Evolutionary conservation across 768 basidiomycete genomes (phyloP).

Genomic region (Daedaleopsis nitida): DNA sequence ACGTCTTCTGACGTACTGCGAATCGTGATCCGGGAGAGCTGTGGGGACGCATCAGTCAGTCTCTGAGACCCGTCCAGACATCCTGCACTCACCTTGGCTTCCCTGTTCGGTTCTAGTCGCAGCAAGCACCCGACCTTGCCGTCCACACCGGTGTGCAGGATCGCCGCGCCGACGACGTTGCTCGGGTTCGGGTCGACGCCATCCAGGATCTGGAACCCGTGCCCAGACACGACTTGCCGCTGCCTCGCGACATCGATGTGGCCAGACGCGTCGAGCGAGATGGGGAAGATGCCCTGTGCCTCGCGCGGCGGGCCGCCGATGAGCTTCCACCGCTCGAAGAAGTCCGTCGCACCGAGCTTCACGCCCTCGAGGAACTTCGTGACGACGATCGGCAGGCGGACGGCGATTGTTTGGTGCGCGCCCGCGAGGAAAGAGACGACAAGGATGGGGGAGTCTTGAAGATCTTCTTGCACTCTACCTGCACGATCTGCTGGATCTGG

Average conservation of each 20-base stretch:
- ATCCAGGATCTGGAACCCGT: slow-evolving; percentile 73
- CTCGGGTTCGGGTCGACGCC: slow-evolving; percentile 93
- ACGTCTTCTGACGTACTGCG: slow-evolving; percentile 95
- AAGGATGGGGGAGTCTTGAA: slow-evolving; percentile 80
- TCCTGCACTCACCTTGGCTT: slow-evolving; percentile 74
- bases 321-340: slow-evolving; percentile 98
- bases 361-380: slow-evolving; percentile 96
- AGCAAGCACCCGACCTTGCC: slow-evolving; percentile 96
- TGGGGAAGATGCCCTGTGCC: slow-evolving; percentile 84
- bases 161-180: slow-evolving; percentile 94
- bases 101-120: slow-evolving; percentile 91
- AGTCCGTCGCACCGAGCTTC: slow-evolving; percentile 77
- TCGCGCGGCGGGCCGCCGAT: slow-evolving; percentile 96
- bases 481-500: slow-evolving; percentile 91
- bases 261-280: slow-evolving; percentile 64
- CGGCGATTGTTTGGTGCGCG: slow-evolving; percentile 81
- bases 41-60: slow-evolving; percentile 1
- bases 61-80: background rate
- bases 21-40: slow-evolving; percentile 92
- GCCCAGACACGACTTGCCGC: slow-evolving; percentile 75
- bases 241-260: slow-evolving; percentile 77
- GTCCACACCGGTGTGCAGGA: slow-evolving; percentile 85
- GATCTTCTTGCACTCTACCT: slow-evolving; percentile 91
- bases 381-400: slow-evolving; percentile 84
- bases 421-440: slow-evolving; percentile 91